Percentiles rank a stretch among this genome's conserved stretches.
phyloP scores from a whole-genome alignment of 225 moss, liverwort and hornwort species.

The Thuidium tamariscinum region DNA sequence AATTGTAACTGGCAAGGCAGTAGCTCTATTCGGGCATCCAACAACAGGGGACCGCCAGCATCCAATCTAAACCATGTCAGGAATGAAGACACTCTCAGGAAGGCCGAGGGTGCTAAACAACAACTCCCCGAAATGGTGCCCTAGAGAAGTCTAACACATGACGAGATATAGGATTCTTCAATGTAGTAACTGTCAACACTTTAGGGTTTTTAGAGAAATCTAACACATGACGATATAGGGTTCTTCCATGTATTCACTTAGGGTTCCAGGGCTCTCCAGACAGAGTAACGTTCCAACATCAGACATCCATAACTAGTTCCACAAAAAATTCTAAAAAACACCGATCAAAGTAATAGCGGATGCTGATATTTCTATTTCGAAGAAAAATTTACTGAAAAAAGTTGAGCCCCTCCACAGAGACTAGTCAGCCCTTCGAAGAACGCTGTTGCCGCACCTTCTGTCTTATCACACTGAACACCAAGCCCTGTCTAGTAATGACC shows the following conservation, averaged over 20 bases:
- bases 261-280: too few relatives aligned
- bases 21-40: not conserved
- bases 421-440: too few relatives aligned
- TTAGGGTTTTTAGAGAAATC: too few relatives aligned
- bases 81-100: not conserved
- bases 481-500: too few relatives aligned
- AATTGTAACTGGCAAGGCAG: not conserved
- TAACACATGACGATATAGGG: too few relatives aligned
- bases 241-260: too few relatives aligned
- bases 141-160: not conserved
- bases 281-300: not conserved
- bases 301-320: not conserved
- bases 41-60: not conserved
- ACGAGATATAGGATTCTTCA: not conserved
- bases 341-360: not conserved
- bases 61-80: not conserved
- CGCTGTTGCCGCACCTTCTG: too few relatives aligned
- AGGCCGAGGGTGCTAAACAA: not conserved
- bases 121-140: not conserved
- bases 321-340: too few relatives aligned
- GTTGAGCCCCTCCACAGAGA: too few relatives aligned
- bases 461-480: too few relatives aligned
- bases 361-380: not conserved
- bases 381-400: not conserved
- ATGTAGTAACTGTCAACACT: too few relatives aligned